These are phyloP conservation scores for Dactylellina parvicollis DNA, from an alignment of 2,329 filamentous ascomycete species.

Conservation along the genomic window DNA sequence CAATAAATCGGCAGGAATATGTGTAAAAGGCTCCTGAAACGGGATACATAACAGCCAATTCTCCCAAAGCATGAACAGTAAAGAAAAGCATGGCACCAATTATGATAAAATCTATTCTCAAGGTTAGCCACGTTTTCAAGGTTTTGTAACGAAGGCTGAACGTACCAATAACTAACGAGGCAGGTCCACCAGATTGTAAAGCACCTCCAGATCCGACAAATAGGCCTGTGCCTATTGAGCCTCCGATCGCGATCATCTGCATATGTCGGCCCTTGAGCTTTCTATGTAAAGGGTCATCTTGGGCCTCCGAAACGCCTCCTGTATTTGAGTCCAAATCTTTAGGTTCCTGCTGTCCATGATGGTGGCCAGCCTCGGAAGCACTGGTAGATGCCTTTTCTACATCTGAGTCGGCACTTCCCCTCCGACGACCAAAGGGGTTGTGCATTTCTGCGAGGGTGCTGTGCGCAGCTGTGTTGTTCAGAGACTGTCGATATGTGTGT, in stretches of 20 bases:
- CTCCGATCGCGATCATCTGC: conserved; percentile 74
- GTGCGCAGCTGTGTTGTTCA: conserved; percentile 5
- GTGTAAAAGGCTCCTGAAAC: conserved; percentile 65
- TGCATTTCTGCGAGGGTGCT: not conserved
- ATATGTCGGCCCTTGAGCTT: conserved; percentile 65
- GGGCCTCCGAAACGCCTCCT: conserved; percentile 3
- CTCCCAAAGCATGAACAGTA: conserved; percentile 58
- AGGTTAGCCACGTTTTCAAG: conserved; percentile 62
- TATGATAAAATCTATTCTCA: conserved; percentile 69
- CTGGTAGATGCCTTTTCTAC: conserved; percentile 37
- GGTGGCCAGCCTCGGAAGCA: conserved; percentile 6
- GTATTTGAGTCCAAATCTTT: conserved; percentile 25
- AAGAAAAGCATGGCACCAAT: conserved; percentile 63
- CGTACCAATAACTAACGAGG: conserved; percentile 66
- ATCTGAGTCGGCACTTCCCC: conserved; percentile 28
- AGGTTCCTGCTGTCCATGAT: conserved; percentile 8
- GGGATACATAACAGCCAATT: conserved; percentile 62
- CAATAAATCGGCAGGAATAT: conserved; percentile 62
- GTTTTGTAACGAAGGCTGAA: not conserved
- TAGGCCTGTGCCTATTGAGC: conserved; percentile 70
- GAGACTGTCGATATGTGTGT: not conserved
- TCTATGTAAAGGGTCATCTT: conserved; percentile 35
- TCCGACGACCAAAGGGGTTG: conserved; percentile 12
- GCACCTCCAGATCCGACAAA: conserved; percentile 72
- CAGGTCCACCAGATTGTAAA: conserved; percentile 70